A percentile compares a stretch with the other conserved stretches of the same genome.
Evolutionary conservation across 257 asterid species (phyloP).

Genomic region (Catharanthus roseus): DNA sequence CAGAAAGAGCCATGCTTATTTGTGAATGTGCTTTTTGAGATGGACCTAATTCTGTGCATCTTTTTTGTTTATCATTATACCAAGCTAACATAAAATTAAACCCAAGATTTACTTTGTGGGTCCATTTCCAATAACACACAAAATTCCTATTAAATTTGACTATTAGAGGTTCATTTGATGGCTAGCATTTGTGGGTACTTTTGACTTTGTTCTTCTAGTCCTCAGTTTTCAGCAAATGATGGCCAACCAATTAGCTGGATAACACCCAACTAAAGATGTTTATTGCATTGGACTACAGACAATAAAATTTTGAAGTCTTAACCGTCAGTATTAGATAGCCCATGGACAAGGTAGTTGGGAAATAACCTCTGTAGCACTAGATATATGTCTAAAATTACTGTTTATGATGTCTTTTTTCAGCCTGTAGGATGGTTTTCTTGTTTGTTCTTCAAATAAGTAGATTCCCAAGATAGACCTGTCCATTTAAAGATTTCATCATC

Average conservation of each 20-base stretch:
- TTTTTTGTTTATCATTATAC: neutral
- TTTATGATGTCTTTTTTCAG: conserved; percentile 31
- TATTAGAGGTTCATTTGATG: neutral
- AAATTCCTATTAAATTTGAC: neutral
- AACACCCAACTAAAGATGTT: conserved; percentile 9
- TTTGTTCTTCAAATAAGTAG: conserved; percentile 23
- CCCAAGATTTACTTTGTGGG: conserved; percentile 1
- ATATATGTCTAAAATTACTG: conserved; percentile 23
- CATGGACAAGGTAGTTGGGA: conserved; percentile 10
- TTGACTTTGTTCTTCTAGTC: conserved; percentile 1
- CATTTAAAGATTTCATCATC: conserved; percentile 34
- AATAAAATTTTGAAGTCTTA: conserved; percentile 10
- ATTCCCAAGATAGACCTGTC: conserved; percentile 25
- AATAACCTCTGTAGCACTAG: conserved; percentile 1
- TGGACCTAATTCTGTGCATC: conserved; percentile 7
- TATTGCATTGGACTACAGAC: conserved; percentile 15
- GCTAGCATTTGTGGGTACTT: neutral
- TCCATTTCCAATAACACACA: neutral
- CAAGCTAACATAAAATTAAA: neutral
- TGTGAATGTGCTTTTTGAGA: conserved; percentile 9
- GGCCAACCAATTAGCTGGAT: conserved; percentile 23
- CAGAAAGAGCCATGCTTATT: conserved; percentile 21
- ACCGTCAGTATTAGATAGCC: conserved; percentile 11
- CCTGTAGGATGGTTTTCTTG: conserved; percentile 14
- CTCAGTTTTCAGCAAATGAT: conserved; percentile 6